Evolutionary conservation across 2,329 filamentous ascomycete species (phyloP).

Genomic region (Aaosphaeria arxii): DNA sequence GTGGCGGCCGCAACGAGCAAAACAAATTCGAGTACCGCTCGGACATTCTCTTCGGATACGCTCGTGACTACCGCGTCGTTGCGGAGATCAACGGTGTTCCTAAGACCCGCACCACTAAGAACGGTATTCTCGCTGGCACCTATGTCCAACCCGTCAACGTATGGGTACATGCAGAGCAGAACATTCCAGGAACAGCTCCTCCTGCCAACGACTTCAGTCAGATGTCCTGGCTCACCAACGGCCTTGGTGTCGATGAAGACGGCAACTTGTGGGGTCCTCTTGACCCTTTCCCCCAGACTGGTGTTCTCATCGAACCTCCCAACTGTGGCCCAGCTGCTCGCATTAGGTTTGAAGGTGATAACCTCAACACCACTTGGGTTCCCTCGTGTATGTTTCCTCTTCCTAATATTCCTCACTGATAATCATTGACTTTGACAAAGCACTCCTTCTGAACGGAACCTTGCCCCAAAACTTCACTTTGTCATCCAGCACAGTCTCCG

Average conservation of each 20-base stretch:
- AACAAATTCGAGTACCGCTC: conserved; percentile 35
- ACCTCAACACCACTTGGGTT: conserved; percentile 1
- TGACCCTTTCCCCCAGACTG: conserved; percentile 21
- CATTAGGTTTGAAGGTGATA: neutral
- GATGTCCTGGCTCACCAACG: conserved; percentile 24
- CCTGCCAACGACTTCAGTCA: conserved; percentile 9
- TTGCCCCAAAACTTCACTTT: neutral
- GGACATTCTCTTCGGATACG: conserved; percentile 19
- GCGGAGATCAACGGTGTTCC: conserved; percentile 12
- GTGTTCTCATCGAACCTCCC: conserved; percentile 3
- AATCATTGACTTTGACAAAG: neutral
- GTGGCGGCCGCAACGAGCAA: conserved; percentile 18
- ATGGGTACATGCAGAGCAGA: conserved; percentile 37
- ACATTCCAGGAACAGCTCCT: conserved; percentile 25
- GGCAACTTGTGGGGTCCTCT: conserved; percentile 26
- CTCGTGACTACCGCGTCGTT: conserved; percentile 34
- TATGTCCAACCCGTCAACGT: conserved; percentile 38
- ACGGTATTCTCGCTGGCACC: conserved; percentile 32
- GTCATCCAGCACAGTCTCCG: neutral
- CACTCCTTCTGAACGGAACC: neutral
- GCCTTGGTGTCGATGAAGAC: conserved; percentile 6
- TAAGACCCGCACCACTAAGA: conserved; percentile 22
- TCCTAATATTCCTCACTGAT: too few relatives aligned
- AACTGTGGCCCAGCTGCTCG: neutral
- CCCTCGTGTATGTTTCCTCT: neutral